A percentile compares a stretch with the other conserved stretches of the same genome.
phyloP scores from a whole-genome alignment of 257 asterid species.

The Avicennia marina region DNA sequence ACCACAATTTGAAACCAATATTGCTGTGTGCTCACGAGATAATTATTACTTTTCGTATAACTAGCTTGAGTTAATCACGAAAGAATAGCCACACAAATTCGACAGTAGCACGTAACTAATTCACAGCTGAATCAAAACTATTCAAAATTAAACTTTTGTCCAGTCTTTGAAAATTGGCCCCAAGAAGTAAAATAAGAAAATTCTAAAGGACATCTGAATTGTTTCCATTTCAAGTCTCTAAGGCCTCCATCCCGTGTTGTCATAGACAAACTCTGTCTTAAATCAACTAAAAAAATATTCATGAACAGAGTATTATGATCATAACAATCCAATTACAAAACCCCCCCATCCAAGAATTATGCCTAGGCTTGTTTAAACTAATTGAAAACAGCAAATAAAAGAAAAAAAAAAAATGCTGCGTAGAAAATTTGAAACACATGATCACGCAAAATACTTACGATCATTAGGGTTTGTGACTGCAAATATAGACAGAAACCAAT shows the following conservation, averaged over 20 bases:
- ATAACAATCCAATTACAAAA: background rate
- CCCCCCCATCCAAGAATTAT: background rate
- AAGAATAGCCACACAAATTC: too few species aligned
- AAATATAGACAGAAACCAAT: conserved; percentile 26
- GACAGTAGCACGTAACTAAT: background rate
- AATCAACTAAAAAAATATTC: conserved; percentile 7
- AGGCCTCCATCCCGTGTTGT: background rate
- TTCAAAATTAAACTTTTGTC: background rate
- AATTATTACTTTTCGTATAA: too few species aligned
- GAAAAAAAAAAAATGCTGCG: too few species aligned
- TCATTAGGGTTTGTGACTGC: conserved; percentile 48
- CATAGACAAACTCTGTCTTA: background rate
- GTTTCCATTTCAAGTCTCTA: background rate
- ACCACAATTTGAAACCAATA: too few species aligned
- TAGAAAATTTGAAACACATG: too few species aligned
- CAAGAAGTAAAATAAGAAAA: background rate
- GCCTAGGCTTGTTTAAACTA: conserved; percentile 1
- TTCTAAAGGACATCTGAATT: background rate
- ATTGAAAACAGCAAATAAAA: background rate
- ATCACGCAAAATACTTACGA: conserved; percentile 41
- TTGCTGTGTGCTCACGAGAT: too few species aligned
- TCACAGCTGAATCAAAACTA: background rate
- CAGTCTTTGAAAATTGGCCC: background rate
- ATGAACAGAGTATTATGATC: conserved; percentile 2
- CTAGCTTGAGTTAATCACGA: too few species aligned